A percentile compares a stretch with the other conserved stretches of the same genome.
Conservation (phyloP, 2,329 filamentous ascomycete genomes). For the Fusarium brachygibbosum region DNA sequence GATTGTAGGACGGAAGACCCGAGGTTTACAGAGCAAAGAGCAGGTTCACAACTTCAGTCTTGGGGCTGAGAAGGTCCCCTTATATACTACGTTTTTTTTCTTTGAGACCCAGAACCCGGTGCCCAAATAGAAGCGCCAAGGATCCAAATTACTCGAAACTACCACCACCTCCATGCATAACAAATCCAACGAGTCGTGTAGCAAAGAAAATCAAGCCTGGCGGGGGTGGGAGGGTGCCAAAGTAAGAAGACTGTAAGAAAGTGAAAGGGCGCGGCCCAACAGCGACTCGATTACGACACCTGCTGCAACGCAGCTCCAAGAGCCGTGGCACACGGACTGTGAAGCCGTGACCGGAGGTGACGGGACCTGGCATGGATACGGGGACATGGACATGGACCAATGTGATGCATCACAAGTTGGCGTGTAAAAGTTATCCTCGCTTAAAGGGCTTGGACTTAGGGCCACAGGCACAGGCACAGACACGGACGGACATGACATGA, state of each 20-base stretch:
- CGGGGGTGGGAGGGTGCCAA: slow-evolving; percentile 35
- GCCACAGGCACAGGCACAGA: slow-evolving; percentile 4
- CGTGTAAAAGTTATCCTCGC: slow-evolving; percentile 24
- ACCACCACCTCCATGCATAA: slow-evolving; percentile 31
- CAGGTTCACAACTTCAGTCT: slow-evolving; percentile 16
- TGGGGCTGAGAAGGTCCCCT: slow-evolving; percentile 34
- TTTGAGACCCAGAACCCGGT: slow-evolving; percentile 19
- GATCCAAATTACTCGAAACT: slow-evolving; percentile 23
- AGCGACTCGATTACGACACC: slow-evolving; percentile 27
- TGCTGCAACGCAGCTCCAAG: slow-evolving; percentile 3
- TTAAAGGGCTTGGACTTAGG: slow-evolving; percentile 21
- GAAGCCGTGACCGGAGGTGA: slow-evolving; percentile 32
- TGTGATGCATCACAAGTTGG: slow-evolving; percentile 44
- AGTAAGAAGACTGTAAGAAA: slow-evolving; percentile 23
- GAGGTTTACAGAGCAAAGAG: slow-evolving; percentile 22
- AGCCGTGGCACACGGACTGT: slow-evolving; percentile 12
- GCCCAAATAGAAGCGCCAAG: slow-evolving; percentile 34
- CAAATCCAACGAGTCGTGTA: slow-evolving; percentile 29
- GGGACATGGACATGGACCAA: slow-evolving; percentile 21
- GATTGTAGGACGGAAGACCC: slow-evolving; percentile 9
- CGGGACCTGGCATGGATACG: slow-evolving; percentile 12
- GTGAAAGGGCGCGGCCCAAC: slow-evolving; percentile 23
- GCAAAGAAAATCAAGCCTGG: slow-evolving; percentile 11
- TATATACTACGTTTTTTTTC: slow-evolving; percentile 32
- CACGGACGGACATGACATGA: not conserved